These are phyloP conservation scores for Canariomyces notabilis DNA, from an alignment of 2,329 filamentous ascomycete species.

Conservation along the genomic window DNA sequence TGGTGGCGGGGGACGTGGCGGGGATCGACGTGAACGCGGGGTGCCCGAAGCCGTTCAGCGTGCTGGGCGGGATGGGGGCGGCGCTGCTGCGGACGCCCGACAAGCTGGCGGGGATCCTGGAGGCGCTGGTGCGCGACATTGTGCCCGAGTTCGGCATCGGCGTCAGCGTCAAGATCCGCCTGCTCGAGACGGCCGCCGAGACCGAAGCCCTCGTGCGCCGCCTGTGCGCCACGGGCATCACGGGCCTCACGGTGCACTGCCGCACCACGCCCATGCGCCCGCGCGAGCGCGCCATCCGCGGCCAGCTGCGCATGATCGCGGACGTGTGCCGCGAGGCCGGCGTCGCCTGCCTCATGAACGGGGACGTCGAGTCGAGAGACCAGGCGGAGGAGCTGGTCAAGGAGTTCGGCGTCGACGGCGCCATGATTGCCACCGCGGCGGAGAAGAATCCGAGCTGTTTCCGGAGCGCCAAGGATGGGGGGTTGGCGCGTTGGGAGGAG, in stretches of 20 bases:
- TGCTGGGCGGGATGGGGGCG: constrained; percentile 90
- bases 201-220: constrained; percentile 73
- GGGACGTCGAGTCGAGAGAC: constrained; percentile 74
- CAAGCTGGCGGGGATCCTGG: constrained; percentile 74
- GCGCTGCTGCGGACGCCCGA: constrained; percentile 83
- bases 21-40: constrained; percentile 97
- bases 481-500: constrained; percentile 67
- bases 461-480: constrained; percentile 62
- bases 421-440: constrained; percentile 93
- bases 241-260: constrained; percentile 87
- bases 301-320: constrained; percentile 79
- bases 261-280: constrained; percentile 95
- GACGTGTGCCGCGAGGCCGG: constrained; percentile 75
- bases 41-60: constrained; percentile 97
- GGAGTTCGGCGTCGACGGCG: constrained; percentile 84
- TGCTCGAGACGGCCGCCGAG: constrained; percentile 69
- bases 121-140: constrained; percentile 74
- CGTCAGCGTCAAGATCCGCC: constrained; percentile 93
- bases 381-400: constrained; percentile 65
- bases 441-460: constrained; percentile 92
- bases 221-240: constrained; percentile 84
- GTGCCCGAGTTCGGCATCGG: constrained; percentile 76
- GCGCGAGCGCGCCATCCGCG: constrained; percentile 77
- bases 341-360: constrained; percentile 93
- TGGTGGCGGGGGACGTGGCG: constrained; percentile 81